Conservation (phyloP, 2,329 filamentous ascomycete genomes). For the Lachnellula hyalina region DNA sequence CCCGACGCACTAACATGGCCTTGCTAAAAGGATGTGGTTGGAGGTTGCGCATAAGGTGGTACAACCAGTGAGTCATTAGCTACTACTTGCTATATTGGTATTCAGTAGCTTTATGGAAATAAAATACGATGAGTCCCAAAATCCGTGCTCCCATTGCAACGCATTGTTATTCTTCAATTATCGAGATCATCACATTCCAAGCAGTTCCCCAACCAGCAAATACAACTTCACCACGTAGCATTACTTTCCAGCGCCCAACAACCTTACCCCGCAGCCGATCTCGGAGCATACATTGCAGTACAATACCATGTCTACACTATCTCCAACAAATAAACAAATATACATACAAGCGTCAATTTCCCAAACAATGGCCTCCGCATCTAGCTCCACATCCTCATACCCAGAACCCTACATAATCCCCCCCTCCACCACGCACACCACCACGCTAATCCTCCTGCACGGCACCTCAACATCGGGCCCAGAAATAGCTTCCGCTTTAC, state of each 20-base stretch:
- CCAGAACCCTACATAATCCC: constrained; percentile 16
- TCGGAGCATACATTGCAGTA: not conserved
- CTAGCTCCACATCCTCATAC: not conserved
- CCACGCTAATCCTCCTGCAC: constrained; percentile 37
- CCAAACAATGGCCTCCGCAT: not conserved
- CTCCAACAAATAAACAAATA: not conserved
- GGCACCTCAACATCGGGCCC: constrained; percentile 34
- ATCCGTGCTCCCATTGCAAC: not conserved
- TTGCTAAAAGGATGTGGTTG: not conserved
- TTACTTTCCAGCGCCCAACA: not conserved
- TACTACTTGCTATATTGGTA: too few relatives aligned
- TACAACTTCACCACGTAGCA: not conserved
- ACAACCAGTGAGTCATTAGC: too few relatives aligned
- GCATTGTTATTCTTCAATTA: not conserved
- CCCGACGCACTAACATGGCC: constrained; percentile 1
- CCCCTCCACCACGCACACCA: constrained; percentile 22
- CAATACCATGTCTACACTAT: not conserved
- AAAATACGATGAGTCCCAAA: not conserved
- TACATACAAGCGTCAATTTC: too few relatives aligned
- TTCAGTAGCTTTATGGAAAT: too few relatives aligned
- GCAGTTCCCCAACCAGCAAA: not conserved
- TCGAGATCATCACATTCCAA: not conserved
- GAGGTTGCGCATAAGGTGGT: too few relatives aligned
- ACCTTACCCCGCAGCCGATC: not conserved
- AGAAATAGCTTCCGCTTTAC: constrained; percentile 33